phyloP scores from a whole-genome alignment of 495 filamentous ascomycete genomes.

The Penicillium flavigenum region DNA sequence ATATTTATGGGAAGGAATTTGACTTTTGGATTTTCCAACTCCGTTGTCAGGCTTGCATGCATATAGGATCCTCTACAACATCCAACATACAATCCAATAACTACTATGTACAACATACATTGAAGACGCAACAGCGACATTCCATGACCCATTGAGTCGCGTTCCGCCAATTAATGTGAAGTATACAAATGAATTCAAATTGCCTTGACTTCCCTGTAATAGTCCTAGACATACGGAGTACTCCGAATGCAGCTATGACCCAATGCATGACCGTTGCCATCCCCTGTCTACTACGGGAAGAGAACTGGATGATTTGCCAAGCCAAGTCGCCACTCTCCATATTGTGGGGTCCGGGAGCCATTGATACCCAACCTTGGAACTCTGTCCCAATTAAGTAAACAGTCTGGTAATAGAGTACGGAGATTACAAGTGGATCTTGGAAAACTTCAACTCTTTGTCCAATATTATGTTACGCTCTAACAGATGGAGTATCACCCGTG shows the following conservation, averaged over 20 bases:
- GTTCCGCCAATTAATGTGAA: background rate
- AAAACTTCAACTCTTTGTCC: background rate
- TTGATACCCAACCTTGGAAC: background rate
- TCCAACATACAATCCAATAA: background rate
- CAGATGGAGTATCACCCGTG: background rate
- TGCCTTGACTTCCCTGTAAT: background rate
- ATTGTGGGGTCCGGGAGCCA: background rate
- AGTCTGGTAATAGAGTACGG: background rate
- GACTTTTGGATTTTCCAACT: background rate
- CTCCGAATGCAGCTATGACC: background rate
- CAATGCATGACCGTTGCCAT: slow-evolving; percentile 21
- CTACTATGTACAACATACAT: background rate
- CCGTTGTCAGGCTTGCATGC: background rate
- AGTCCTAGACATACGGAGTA: background rate
- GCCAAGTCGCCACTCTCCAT: background rate
- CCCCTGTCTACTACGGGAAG: slow-evolving; percentile 4
- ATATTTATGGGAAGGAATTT: slow-evolving; percentile 2
- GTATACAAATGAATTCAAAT: background rate
- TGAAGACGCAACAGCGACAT: background rate
- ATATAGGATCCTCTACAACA: background rate
- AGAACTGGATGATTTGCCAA: background rate
- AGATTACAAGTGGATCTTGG: background rate
- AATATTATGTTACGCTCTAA: background rate
- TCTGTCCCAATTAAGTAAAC: slow-evolving; percentile 4
- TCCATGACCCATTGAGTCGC: background rate